Base-by-base conservation (phyloP, 2,329 filamentous ascomycete species). In the Pseudocercospora eumusae region DNA sequence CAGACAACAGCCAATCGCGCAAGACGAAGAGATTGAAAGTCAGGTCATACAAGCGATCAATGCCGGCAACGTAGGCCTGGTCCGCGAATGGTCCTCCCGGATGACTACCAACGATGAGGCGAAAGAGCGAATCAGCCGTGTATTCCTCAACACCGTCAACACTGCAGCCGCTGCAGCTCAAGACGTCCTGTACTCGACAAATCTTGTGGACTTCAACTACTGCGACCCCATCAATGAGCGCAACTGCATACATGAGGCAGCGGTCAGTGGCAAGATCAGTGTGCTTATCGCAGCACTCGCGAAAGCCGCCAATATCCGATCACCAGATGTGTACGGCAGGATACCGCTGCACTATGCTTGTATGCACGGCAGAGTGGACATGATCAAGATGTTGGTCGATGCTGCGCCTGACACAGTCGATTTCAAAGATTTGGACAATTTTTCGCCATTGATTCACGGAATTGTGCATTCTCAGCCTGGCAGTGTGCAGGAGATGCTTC, bases 151-250 rank as follows among this genome's bases (percentile, higher is more conserved):
- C 53, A 92, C 92, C 4, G 91, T 97, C 68, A 89, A 91, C 67
- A 92, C 96, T 70, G 93, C 90, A 3, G 88, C 92, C 0, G 84
- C 89, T 66, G 85, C 89, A 27, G 88, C 93, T 8, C 81, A 98
- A 20, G 84, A 86, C 62, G 80, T 91, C 5, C 83, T 99, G 25
- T 81, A 97, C 25, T 87, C 90, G 54, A 96, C 93, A 2, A 86
- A 86, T 0, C 79, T 95, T 23, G 91, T 99, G 33, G 89, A 98
- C 75, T 84, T 97, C n/a, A 88, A 92, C 71, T 95, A 92, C 0
- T 92, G 96, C 70, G 95, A 99, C 74, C 93, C 97, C 71, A 98
- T 99, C 75, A 99, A 98, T 71, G 93, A 97, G 78, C 86, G 95
- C 44, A 99, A 97, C 71, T 96, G 93, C 73, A 82, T 99, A 52